phyloP scores from a whole-genome alignment of 805 yeast genomes.

The Soucietia sequanensis region DNA sequence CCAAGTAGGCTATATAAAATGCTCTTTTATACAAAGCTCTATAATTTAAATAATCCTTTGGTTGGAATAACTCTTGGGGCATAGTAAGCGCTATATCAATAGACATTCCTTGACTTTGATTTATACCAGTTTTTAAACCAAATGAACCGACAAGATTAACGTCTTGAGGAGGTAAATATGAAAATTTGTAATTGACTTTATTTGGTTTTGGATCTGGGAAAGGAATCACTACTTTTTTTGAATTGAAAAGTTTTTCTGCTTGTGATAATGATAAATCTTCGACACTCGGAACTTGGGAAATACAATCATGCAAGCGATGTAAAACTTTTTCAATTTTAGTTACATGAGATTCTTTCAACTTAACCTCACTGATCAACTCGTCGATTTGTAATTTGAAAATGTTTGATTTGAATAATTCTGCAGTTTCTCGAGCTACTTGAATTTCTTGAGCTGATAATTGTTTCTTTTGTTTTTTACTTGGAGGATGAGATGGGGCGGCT shows the following conservation, averaged over 20 bases:
- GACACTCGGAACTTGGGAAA: slow-evolving; percentile 62
- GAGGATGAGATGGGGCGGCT: slow-evolving; percentile 10
- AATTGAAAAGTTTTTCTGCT: slow-evolving; percentile 53
- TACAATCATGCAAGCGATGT: slow-evolving; percentile 67
- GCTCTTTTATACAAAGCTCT: slow-evolving; percentile 88
- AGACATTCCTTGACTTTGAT: slow-evolving; percentile 58
- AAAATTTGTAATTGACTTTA: slow-evolving; percentile 67
- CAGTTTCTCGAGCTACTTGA: slow-evolving; percentile 89
- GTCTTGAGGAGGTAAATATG: slow-evolving; percentile 66
- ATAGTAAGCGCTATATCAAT: slow-evolving; percentile 81
- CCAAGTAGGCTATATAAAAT: slow-evolving; percentile 77
- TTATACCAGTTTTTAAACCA: slow-evolving; percentile 79
- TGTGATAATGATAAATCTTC: slow-evolving; percentile 53
- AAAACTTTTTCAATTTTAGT: slow-evolving; percentile 68
- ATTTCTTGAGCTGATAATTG: slow-evolving; percentile 74
- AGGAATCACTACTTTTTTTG: slow-evolving; percentile 64
- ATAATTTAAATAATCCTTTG: slow-evolving; percentile 87
- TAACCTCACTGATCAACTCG: slow-evolving; percentile 79
- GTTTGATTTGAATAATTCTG: slow-evolving; percentile 90
- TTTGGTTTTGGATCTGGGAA: slow-evolving; percentile 89
- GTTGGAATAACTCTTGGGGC: slow-evolving; percentile 73
- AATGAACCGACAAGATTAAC: slow-evolving; percentile 85
- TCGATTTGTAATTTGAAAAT: slow-evolving; percentile 94
- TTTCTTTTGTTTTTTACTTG: slow-evolving; percentile 34
- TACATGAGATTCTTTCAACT: slow-evolving; percentile 67